Conservation (phyloP, 2,329 filamentous ascomycete species). For the Sarocladiaceae sp. region DNA sequence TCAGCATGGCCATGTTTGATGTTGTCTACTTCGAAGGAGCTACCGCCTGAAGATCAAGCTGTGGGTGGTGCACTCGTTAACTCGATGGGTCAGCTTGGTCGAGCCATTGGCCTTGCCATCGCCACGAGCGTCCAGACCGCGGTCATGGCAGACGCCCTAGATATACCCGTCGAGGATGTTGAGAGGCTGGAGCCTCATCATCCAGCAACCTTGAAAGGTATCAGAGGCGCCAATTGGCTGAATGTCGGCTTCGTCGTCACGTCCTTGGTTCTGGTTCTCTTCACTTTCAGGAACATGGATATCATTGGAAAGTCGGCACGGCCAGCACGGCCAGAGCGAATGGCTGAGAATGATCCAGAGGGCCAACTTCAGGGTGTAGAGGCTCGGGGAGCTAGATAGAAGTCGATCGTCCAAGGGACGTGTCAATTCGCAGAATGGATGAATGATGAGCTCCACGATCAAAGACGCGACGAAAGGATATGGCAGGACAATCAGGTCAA, state of each 20-base stretch:
- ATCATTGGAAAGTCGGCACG: conserved; percentile 41
- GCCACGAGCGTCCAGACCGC: conserved; percentile 62
- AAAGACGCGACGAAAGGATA: no score
- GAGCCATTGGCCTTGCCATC: conserved; percentile 62
- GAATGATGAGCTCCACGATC: no score
- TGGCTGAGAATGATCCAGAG: neutral
- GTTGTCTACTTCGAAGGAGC: conserved; percentile 59
- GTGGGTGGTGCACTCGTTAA: conserved; percentile 66
- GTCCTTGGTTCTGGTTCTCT: conserved; percentile 38
- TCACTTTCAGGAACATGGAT: conserved; percentile 48
- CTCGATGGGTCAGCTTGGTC: conserved; percentile 59
- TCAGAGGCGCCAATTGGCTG: conserved; percentile 49
- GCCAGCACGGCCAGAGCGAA: conserved; percentile 11
- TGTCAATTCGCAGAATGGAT: no score
- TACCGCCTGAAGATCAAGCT: conserved; percentile 61
- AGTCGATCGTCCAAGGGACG: no score
- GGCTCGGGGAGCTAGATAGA: no score
- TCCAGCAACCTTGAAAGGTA: conserved; percentile 38
- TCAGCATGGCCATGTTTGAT: conserved; percentile 62
- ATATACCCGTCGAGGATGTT: conserved; percentile 37
- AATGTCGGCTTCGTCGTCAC: conserved; percentile 43
- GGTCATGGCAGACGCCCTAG: conserved; percentile 47
- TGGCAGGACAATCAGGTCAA: no score
- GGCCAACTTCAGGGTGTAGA: no score
- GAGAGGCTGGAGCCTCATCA: conserved; percentile 41